Evolutionary conservation across 1,284 basidiomycete species (phyloP), one percentile per base, ranked within the genome.

Genomic region (Moesziomyces aphidis): DNA sequence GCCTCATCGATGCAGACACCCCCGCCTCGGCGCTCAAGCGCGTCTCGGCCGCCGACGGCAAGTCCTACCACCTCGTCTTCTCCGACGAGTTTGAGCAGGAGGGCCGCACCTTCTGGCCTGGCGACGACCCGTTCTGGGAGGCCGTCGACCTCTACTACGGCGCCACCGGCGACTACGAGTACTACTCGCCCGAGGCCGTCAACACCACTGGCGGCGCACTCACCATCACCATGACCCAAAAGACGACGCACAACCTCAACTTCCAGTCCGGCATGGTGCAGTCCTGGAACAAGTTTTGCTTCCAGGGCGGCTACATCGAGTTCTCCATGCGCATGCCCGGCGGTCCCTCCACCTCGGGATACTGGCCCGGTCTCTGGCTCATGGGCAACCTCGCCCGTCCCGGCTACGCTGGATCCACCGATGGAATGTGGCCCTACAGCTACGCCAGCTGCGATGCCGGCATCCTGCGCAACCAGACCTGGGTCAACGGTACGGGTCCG

Each of bases 281-380:
- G 52, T 72, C 66, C 22, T 82, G 80, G 80, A 82, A 82, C 71
- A 78, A 82, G 65, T 80, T 82, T 47, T 82, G 80, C 69, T 83
- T 83, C 67, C 81, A 83, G 47, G 83, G 83, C 24, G 83, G 83
- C 0, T 84, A 83, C 61, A 73, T 84, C 24, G 80, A 83, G 49
- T 78, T 80, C 46, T 56, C 66, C 11, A 75, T 76, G 52, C 58
- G 77, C 21, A 72, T 83, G 50, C 83, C 83, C 1, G 81, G 76
- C 7, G 34, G 44, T 0, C 72, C 73, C 7, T 72, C 76, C 13
- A 84, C 80, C 1, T 81, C 80, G 54, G 87, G 87, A 13, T 88
- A 86, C 81, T 88, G 87, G 87, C 87, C 87, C 13, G 83, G 73
- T 50, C 67, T 78, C 21, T 84, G 81, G 82, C 50, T 75, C 28